Conservation (phyloP, 768 basidiomycete genomes). For the Lentinula boryana region DNA sequence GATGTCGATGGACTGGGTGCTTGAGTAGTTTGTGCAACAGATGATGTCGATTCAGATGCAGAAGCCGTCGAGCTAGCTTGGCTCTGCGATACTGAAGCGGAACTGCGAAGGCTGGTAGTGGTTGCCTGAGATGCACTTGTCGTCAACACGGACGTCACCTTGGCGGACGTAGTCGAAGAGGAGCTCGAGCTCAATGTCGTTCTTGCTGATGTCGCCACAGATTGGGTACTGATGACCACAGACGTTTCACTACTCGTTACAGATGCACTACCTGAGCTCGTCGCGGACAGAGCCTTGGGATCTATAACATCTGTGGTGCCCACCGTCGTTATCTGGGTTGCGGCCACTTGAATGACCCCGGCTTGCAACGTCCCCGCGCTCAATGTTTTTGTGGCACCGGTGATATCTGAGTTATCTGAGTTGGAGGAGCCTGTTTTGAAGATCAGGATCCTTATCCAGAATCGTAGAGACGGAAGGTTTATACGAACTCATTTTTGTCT, state of each 20-base stretch:
- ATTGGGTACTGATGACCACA: neutral
- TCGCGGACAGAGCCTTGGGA: neutral
- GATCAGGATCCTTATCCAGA: neutral
- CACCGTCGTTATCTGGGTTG: neutral
- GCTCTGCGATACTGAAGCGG: neutral
- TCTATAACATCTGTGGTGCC: neutral
- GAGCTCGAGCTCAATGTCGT: neutral
- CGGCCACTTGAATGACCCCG: neutral
- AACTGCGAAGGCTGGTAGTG: neutral
- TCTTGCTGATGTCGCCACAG: neutral
- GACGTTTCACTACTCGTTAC: neutral
- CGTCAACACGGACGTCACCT: neutral
- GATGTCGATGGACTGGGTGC: neutral
- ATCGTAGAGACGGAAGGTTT: no score
- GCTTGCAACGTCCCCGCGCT: neutral
- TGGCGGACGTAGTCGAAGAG: neutral
- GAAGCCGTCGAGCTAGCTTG: neutral
- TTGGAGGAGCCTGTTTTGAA: neutral
- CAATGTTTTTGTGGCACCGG: neutral
- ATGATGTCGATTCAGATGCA: neutral
- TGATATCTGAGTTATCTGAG: neutral
- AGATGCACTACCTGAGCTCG: neutral
- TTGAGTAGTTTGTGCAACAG: neutral
- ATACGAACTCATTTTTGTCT: neutral
- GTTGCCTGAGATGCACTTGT: neutral